Evolutionary conservation across 768 basidiomycete species (phyloP).

Genomic region (Paxillus rubicundulus): DNA sequence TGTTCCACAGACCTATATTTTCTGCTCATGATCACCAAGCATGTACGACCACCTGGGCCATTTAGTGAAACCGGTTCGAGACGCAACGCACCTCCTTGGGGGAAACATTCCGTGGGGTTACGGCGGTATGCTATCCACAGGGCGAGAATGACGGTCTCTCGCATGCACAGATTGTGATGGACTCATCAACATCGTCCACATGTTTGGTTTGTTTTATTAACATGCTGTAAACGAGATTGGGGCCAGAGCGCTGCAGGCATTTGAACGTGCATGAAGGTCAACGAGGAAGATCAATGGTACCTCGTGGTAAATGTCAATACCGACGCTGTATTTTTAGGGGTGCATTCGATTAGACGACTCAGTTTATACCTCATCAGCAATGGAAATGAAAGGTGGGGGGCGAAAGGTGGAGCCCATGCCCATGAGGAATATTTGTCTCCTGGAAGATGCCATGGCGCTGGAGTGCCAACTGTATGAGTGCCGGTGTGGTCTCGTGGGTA

Average conservation of each 20-base stretch:
- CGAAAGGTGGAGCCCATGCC: too few species aligned
- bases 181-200: neutral
- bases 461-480: too few species aligned
- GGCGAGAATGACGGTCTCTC: neutral
- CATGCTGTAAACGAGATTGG: too few species aligned
- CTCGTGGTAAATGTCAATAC: neutral
- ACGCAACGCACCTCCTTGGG: neutral
- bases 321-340: neutral
- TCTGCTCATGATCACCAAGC: conserved; percentile 7
- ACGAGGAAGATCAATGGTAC: neutral
- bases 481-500: too few species aligned
- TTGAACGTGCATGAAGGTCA: too few species aligned
- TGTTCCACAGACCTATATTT: neutral
- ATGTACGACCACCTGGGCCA: conserved; percentile 11
- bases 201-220: too few species aligned
- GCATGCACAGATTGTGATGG: neutral
- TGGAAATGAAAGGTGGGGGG: neutral
- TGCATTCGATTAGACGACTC: neutral
- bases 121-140: neutral
- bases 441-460: too few species aligned
- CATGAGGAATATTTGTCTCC: too few species aligned
- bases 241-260: too few species aligned
- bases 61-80: neutral
- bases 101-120: neutral
- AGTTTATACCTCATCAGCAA: neutral